Base-by-base conservation (phyloP, 202 grass and related monocot genomes). In the Schoenoplectus triqueter region DNA sequence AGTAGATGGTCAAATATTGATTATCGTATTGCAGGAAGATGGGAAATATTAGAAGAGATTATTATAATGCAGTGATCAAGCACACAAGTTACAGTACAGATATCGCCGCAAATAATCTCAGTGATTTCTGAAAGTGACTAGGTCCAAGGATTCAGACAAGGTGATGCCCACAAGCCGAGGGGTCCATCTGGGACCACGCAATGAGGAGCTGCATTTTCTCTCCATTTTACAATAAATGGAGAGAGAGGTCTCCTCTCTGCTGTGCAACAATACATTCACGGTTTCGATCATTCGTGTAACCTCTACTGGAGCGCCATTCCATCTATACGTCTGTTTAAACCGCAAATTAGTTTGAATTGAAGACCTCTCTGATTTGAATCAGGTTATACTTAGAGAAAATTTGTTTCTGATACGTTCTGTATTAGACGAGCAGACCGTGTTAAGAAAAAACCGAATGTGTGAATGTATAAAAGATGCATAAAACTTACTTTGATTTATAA, bases 121-220 rank as follows among this genome's bases (percentile, higher is more conserved):
- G 8, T 44, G 59, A 0, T 45, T 42, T 79, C 6, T 79, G 55
- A 61, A 79, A 79, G 55, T 9, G 75, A 79, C 55, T 45, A 61
- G 54, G 55, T 62, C 55, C 39, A 62, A 79, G 75, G 75, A 79
- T 79, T 78, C 74, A 60, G 51, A 78, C 51, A 42, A 60, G 13
- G 74, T 78, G 73, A 59, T 78, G 18, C 73, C 73, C 73, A 78
- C 73, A 78, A 78, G 73, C 50, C 22, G 13, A 59, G 73, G 73
- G 73, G 59, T 77, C 73, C 18, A 77, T 40, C 73, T 52, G 71
- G 71, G 71, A 54, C 71, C 71, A 74, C 19, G n/a, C n/a, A 7
- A 19, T 49, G n/a, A 73, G 46, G n/a, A 4, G 14, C 5, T 48
- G 4, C 18, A 75, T 10, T 1, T 10, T 11, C 3, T 75, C 19